Percentiles rank a stretch among this genome's conserved stretches.
Evolutionary conservation across 129 eudicot species (phyloP).

Genomic region (Artemisia argyi): DNA sequence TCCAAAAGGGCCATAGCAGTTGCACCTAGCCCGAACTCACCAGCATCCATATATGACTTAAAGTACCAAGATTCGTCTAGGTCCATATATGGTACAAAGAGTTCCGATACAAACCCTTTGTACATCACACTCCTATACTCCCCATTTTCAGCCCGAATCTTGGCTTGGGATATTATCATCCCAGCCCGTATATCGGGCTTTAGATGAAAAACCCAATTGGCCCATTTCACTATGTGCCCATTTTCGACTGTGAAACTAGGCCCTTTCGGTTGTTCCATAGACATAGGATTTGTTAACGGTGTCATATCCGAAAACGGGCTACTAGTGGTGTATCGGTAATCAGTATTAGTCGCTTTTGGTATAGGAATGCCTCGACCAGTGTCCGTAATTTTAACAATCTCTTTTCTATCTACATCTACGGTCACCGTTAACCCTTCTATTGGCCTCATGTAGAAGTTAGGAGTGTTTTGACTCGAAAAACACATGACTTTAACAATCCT

Average conservation of each 20-base stretch:
- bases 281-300: constrained; percentile 44
- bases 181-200: constrained; percentile 56
- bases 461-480: constrained; percentile 48
- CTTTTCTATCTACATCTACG: constrained; percentile 45
- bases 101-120: constrained; percentile 54
- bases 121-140: constrained; percentile 54
- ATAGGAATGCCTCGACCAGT: constrained; percentile 50
- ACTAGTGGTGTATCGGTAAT: constrained; percentile 37
- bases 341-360: constrained; percentile 53
- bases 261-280: constrained; percentile 73
- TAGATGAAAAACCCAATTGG: constrained; percentile 62
- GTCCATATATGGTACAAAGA: constrained; percentile 67
- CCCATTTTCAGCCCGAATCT: constrained; percentile 37
- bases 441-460: constrained; percentile 80
- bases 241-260: constrained; percentile 58
- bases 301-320: constrained; percentile 14
- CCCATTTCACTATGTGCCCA: constrained; percentile 64
- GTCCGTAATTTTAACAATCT: constrained; percentile 45
- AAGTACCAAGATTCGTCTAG: constrained; percentile 57
- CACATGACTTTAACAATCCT: constrained; percentile 58
- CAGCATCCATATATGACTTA: constrained; percentile 59
- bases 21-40: constrained; percentile 59
- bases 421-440: constrained; percentile 59
- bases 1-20: constrained; percentile 53
- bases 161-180: constrained; percentile 48